Evolutionary conservation across 306 rosid species (phyloP).

Genomic region (Lathyrus tuberosus): DNA sequence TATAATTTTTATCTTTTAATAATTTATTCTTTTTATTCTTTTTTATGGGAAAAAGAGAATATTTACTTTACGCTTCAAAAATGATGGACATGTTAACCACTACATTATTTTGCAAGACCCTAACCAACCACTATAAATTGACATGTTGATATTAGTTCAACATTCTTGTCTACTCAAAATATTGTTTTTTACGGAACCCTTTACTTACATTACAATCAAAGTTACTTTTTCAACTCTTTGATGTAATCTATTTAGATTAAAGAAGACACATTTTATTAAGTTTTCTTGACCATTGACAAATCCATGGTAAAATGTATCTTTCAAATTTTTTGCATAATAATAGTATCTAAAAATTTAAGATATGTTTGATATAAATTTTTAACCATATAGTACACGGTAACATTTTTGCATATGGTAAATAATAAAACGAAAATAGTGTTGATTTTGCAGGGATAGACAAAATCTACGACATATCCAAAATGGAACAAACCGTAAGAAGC

Average conservation of each 20-base stretch:
- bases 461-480: conserved; percentile 66
- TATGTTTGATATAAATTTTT: too few species aligned
- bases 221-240: not conserved
- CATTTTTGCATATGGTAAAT: too few species aligned
- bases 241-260: not conserved
- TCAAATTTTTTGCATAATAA: not conserved
- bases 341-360: too few species aligned
- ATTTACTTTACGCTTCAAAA: not conserved
- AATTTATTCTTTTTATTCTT: too few species aligned
- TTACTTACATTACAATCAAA: conserved; percentile 6
- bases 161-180: not conserved
- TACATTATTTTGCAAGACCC: not conserved
- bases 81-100: conserved; percentile 27
- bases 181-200: conserved; percentile 17
- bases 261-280: too few species aligned
- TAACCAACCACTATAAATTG: conserved; percentile 28
- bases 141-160: not conserved
- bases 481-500: conserved; percentile 44
- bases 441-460: conserved; percentile 62
- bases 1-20: too few species aligned
- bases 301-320: not conserved
- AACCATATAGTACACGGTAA: too few species aligned
- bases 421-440: not conserved
- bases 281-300: too few species aligned
- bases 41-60: not conserved